These are phyloP conservation scores for Adiantum capillusveneris DNA, from an alignment of 75 land plant genomes.

Conservation along the genomic window DNA sequence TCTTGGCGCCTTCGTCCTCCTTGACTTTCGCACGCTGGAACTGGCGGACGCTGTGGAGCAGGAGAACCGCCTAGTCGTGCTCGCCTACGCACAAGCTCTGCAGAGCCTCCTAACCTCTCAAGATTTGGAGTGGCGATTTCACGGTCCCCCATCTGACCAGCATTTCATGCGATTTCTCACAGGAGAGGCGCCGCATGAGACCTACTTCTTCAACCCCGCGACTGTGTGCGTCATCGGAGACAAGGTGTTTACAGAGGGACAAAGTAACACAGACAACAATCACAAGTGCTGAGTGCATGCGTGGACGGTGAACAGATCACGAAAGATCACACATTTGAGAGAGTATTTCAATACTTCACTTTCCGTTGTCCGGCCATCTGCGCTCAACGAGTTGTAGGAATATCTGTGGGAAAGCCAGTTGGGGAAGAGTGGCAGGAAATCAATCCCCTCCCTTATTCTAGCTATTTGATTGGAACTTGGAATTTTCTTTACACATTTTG, in stretches of 20 bases:
- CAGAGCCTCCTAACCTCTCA: slow-evolving; percentile 7
- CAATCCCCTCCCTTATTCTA: slow-evolving; percentile 60
- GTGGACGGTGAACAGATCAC: slow-evolving; percentile 47
- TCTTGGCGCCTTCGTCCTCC: too few relatives aligned
- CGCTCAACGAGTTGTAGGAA: background rate
- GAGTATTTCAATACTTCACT: slow-evolving; percentile 71
- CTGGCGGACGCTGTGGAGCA: too few relatives aligned
- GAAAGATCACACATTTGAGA: slow-evolving; percentile 44
- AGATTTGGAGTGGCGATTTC: slow-evolving; percentile 93
- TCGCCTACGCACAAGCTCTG: slow-evolving; percentile 11
- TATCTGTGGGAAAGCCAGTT: background rate
- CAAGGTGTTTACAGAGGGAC: slow-evolving; percentile 65
- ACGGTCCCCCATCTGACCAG: slow-evolving; percentile 80
- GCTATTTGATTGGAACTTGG: slow-evolving; percentile 17
- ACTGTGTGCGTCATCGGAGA: slow-evolving; percentile 15
- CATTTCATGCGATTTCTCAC: slow-evolving; percentile 77
- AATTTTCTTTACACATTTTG: too few relatives aligned
- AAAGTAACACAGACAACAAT: background rate
- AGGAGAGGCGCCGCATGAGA: slow-evolving; percentile 21
- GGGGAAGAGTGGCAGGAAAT: slow-evolving; percentile 22
- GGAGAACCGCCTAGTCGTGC: slow-evolving; percentile 12
- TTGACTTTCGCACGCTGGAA: too few relatives aligned
- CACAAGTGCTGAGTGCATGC: slow-evolving; percentile 53
- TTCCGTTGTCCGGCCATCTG: slow-evolving; percentile 22
- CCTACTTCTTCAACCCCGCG: background rate